Conservation (phyloP, 164 flowering plant genomes). For the Tetrastigma voinierianum region DNA sequence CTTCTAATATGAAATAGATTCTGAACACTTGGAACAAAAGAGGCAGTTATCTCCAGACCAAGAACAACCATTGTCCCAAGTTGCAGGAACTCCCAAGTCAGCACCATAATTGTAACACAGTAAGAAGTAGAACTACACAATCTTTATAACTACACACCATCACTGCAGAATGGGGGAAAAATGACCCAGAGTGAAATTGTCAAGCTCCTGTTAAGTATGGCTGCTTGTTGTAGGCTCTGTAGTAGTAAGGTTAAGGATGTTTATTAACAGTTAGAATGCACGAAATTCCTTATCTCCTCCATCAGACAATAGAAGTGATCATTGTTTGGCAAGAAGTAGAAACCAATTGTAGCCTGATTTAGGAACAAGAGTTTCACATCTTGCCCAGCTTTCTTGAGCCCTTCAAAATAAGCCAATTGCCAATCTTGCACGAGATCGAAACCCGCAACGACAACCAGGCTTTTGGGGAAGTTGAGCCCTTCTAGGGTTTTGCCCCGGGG, state of each 20-base stretch:
- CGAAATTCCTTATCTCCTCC: constrained; percentile 53
- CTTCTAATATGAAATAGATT: not conserved
- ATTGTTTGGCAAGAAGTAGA: constrained; percentile 74
- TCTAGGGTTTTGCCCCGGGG: constrained; percentile 36
- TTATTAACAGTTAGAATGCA: constrained; percentile 40
- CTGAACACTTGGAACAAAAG: not conserved
- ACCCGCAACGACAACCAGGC: constrained; percentile 64
- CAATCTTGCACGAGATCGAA: constrained; percentile 68
- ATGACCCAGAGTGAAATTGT: constrained; percentile 22
- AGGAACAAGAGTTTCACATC: constrained; percentile 53
- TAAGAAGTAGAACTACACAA: constrained; percentile 23
- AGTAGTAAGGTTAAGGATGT: constrained; percentile 24
- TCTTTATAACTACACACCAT: constrained; percentile 30
- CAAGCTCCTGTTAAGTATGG: constrained; percentile 31
- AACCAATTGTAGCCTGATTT: constrained; percentile 67
- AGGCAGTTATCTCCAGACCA: not conserved
- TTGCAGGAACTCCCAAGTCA: constrained; percentile 12
- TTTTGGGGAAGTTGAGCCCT: constrained; percentile 47
- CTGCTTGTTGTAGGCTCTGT: constrained; percentile 18
- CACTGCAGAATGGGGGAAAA: constrained; percentile 10
- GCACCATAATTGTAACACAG: constrained; percentile 10
- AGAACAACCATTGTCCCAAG: not conserved
- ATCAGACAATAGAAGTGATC: constrained; percentile 55
- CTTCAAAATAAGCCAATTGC: constrained; percentile 62
- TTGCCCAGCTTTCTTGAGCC: constrained; percentile 41